phyloP scores from a whole-genome alignment of 139 green algal species.

The Tetradesmus obliquus region DNA sequence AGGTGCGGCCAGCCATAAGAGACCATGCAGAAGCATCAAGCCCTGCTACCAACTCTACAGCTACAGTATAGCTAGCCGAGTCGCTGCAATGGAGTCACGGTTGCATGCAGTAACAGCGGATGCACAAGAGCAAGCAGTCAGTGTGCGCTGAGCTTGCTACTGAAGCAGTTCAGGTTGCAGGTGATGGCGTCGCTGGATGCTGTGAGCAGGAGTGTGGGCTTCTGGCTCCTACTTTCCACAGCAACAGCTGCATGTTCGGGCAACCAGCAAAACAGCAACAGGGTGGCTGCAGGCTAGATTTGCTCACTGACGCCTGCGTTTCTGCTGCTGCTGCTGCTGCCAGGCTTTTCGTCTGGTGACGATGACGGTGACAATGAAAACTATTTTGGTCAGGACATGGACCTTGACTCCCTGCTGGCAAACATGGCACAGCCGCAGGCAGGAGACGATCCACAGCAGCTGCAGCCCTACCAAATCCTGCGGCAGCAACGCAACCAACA shows the following conservation, averaged over 20 bases:
- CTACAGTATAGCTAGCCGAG: background rate
- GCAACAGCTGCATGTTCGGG: too few relatives aligned
- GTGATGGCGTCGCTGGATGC: too few relatives aligned
- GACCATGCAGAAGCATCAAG: background rate
- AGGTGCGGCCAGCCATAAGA: background rate
- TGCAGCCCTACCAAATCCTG: slow-evolving; percentile 54
- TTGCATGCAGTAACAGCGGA: too few relatives aligned
- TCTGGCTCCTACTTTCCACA: too few relatives aligned
- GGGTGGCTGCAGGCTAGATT: background rate
- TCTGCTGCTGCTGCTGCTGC: background rate
- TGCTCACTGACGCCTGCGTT: background rate
- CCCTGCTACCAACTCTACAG: background rate
- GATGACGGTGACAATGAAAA: slow-evolving; percentile 35
- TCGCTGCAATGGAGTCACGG: background rate
- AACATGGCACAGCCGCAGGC: background rate
- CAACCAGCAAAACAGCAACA: too few relatives aligned
- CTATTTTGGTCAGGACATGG: slow-evolving; percentile 2
- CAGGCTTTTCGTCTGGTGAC: slow-evolving; percentile 39
- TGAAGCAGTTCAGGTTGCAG: too few relatives aligned
- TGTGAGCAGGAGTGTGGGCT: too few relatives aligned
- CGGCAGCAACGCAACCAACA: slow-evolving; percentile 15
- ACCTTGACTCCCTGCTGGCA: background rate
- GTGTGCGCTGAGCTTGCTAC: too few relatives aligned
- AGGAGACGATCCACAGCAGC: background rate
- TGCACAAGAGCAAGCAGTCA: too few relatives aligned